Evolutionary conservation across 2,329 filamentous ascomycete species (phyloP), one percentile per base, ranked within the genome.

Genomic region (Malbranchea zuffiana): DNA sequence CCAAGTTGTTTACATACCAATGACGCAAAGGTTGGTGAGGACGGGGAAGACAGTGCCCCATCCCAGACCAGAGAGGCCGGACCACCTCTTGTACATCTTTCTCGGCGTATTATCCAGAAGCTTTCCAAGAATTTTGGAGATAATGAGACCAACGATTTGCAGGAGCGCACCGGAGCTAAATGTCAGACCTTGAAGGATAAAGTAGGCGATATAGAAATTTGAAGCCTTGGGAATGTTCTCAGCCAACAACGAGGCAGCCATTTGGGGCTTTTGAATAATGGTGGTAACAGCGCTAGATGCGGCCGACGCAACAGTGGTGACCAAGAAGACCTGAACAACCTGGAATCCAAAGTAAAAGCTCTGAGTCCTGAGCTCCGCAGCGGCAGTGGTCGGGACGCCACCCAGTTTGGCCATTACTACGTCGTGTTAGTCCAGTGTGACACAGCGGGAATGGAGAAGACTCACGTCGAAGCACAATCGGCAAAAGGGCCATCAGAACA

Each of bases 151-250:
- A 13, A 62, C 66, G 31, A 82, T 71, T 48, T 92, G 84, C 2
- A 92, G 68, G 4, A 96, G 60, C 1, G 82, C 73, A 31, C 78
- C 74, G 0, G 83, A 72, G 3, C 85, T 81, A 43, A 88, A 77
- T 1, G 79, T 80, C 40, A 96, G 60, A 21, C 88, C 92, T 59
- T 96, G 90, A 2, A 98, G 74, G 20, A 96, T 75, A 47, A 98
- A 92, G 63, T 96, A 98, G 0, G 81, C 84, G 13, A 96, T 79
- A 60, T 95, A 98, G 55, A 96, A 92, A 62, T 93, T 96, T 43
- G 86, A 87, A 0, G 85, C 78, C 39, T 74, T 78, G 12, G 90
- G 90, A 4, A 98, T 68, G 41, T 82, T 80, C 11, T 68, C 52
- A 1, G 86, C 80, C 3, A 94, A 69, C 25, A 92, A 61, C 0